phyloP scores from a whole-genome alignment of 1,139 yeast species.

The Yamadazyma diddensiae region DNA sequence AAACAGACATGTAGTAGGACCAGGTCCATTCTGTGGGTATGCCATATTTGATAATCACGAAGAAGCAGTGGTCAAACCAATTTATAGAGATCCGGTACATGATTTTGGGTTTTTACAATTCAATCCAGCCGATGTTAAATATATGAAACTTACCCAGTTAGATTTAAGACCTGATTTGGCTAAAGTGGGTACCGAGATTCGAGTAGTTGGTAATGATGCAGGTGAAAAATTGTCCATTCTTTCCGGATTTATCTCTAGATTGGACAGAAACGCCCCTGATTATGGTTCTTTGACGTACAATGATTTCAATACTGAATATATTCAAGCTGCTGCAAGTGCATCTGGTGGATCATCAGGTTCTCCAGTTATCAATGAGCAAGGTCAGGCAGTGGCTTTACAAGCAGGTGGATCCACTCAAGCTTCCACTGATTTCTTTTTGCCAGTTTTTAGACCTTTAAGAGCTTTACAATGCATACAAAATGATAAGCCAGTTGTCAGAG shows the following conservation, averaged over 20 bases:
- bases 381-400: slow-evolving; percentile 85
- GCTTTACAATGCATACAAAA: slow-evolving; percentile 74
- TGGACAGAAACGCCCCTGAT: slow-evolving; percentile 93
- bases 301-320: slow-evolving; percentile 93
- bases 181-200: slow-evolving; percentile 82
- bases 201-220: slow-evolving; percentile 95
- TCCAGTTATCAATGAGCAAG: slow-evolving; percentile 87
- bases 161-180: slow-evolving; percentile 79
- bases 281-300: slow-evolving; percentile 88
- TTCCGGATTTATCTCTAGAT: slow-evolving; percentile 84
- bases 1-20: slow-evolving; percentile 92
- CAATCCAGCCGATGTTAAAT: slow-evolving; percentile 67
- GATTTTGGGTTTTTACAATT: slow-evolving; percentile 82
- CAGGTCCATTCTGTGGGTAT: slow-evolving; percentile 89
- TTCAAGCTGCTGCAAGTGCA: slow-evolving; percentile 95
- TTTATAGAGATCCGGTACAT: slow-evolving; percentile 82
- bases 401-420: slow-evolving; percentile 94
- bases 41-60: slow-evolving; percentile 94
- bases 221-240: slow-evolving; percentile 89
- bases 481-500: slow-evolving; percentile 56
- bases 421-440: slow-evolving; percentile 88
- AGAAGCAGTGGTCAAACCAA: slow-evolving; percentile 82
- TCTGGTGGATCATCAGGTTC: slow-evolving; percentile 96
- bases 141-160: slow-evolving; percentile 67
- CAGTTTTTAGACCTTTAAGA: slow-evolving; percentile 77